Conservation (phyloP, 2,329 filamentous ascomycete species). For the Aspergillus amoenus region DNA sequence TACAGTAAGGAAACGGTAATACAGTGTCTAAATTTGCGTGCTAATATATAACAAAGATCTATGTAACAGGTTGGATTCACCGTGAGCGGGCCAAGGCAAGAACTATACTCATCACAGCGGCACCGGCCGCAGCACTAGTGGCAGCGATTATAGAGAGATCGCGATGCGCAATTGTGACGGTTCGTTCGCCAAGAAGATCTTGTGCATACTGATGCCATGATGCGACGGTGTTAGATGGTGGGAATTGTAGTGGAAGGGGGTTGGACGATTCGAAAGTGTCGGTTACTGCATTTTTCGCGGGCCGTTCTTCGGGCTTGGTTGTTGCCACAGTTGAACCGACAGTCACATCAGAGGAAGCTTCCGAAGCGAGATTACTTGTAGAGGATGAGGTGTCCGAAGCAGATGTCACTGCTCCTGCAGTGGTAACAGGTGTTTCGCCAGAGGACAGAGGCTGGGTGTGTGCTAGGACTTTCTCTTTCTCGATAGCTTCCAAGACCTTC, state of each 20-base stretch:
- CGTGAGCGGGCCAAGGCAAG: slow-evolving; percentile 52
- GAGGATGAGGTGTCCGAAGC: slow-evolving; percentile 1
- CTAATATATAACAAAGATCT: not conserved
- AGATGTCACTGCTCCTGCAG: not conserved
- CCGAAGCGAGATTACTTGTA: not conserved
- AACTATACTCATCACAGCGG: slow-evolving; percentile 55
- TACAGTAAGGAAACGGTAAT: not conserved
- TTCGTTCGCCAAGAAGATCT: slow-evolving; percentile 67
- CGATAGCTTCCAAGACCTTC: slow-evolving; percentile 67
- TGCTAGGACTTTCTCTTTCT: slow-evolving; percentile 60
- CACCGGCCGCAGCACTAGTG: slow-evolving; percentile 67
- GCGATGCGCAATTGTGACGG: slow-evolving; percentile 63
- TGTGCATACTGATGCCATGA: slow-evolving; percentile 51
- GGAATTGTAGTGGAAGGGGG: slow-evolving; percentile 25
- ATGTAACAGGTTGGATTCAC: slow-evolving; percentile 19
- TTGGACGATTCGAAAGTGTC: slow-evolving; percentile 19
- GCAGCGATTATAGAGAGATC: slow-evolving; percentile 70
- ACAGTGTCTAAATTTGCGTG: not conserved
- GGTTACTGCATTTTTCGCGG: slow-evolving; percentile 3
- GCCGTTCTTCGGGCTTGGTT: not conserved
- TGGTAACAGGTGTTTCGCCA: not conserved
- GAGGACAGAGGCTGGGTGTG: slow-evolving; percentile 12
- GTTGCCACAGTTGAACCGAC: not conserved
- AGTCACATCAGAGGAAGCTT: not conserved
- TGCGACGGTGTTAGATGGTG: slow-evolving; percentile 30